A percentile compares a stretch with the other conserved stretches of the same genome.
Conservation (phyloP, 805 yeast genomes). For the Saitoella complicata region DNA sequence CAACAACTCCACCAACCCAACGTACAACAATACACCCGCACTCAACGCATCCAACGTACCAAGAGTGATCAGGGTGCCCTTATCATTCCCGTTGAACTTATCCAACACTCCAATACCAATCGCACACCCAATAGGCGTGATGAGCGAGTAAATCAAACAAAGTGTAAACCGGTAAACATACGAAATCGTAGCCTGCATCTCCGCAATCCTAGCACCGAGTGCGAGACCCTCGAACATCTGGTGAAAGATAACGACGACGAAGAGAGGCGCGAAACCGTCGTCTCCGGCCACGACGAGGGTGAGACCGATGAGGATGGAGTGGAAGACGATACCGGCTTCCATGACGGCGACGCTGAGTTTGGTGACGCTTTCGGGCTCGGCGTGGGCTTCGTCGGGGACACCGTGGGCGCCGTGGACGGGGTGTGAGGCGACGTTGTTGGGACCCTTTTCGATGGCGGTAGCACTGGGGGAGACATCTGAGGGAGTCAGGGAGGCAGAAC, state of each 20-base stretch:
- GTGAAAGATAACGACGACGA: conserved; percentile 54
- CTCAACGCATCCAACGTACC: conserved; percentile 65
- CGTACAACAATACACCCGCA: conserved; percentile 61
- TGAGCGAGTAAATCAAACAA: conserved; percentile 33
- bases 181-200: conserved; percentile 21
- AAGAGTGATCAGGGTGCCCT: conserved; percentile 43
- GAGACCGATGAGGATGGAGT: conserved; percentile 59
- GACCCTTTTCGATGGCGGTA: no score
- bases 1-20: conserved; percentile 63
- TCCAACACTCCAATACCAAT: conserved; percentile 48
- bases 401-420: no score
- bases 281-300: conserved; percentile 49
- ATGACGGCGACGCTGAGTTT: conserved; percentile 19
- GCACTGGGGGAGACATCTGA: no score
- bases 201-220: conserved; percentile 60
- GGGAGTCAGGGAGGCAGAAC: no score
- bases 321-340: conserved; percentile 64
- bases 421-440: no score
- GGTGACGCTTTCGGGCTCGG: no score
- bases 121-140: conserved; percentile 63
- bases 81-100: conserved; percentile 38
- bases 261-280: conserved; percentile 50
- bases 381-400: no score
- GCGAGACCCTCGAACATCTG: conserved; percentile 82
- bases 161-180: not conserved